A percentile compares a stretch with the other conserved stretches of the same genome.
Evolutionary conservation across 768 basidiomycete genomes (phyloP).

Genomic region (Macrolepiota dolichaula): DNA sequence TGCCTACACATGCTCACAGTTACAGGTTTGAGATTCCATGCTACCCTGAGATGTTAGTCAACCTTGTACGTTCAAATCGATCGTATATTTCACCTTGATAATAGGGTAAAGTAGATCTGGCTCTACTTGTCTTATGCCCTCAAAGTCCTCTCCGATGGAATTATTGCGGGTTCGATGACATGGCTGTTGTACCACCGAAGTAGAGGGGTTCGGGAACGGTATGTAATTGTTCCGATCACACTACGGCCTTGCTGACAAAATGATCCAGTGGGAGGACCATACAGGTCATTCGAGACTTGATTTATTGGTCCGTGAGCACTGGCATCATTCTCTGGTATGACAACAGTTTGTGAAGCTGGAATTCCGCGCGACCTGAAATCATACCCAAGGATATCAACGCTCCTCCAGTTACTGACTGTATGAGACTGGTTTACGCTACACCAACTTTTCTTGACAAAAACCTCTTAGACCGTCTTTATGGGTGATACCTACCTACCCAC

Average conservation of each 20-base stretch:
- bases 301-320: too few relatives aligned
- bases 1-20: not conserved
- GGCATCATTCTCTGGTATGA: too few relatives aligned
- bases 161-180: not conserved
- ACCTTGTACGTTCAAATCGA: not conserved
- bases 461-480: too few relatives aligned
- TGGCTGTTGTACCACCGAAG: constrained; percentile 1
- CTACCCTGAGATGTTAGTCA: not conserved
- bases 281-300: too few relatives aligned
- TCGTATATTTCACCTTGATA: not conserved
- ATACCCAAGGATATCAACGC: too few relatives aligned
- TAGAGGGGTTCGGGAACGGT: not conserved
- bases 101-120: not conserved
- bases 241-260: not conserved
- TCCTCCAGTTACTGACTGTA: too few relatives aligned
- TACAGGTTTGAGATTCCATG: not conserved
- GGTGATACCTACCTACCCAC: too few relatives aligned
- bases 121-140: not conserved
- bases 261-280: too few relatives aligned
- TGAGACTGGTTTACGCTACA: too few relatives aligned
- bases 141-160: not conserved
- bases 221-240: not conserved
- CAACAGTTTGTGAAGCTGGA: too few relatives aligned
- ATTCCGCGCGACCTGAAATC: too few relatives aligned
- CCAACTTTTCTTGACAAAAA: too few relatives aligned